phyloP scores from a whole-genome alignment of 225 moss, liverwort and hornwort genomes.

The Takakia lepidozioides region DNA sequence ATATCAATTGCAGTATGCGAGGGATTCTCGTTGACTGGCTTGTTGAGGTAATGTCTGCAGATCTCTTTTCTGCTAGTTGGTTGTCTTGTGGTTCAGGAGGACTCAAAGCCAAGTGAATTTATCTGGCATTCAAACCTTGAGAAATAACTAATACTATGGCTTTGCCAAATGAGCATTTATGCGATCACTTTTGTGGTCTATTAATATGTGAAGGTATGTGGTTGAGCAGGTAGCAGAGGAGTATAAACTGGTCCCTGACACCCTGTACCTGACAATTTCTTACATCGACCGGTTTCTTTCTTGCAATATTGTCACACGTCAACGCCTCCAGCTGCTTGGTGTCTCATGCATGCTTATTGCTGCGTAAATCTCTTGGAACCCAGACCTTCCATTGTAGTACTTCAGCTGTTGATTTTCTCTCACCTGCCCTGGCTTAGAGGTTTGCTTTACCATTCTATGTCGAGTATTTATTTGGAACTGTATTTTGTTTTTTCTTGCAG shows the following conservation, averaged over 20 bases:
- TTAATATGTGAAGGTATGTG: too few species aligned
- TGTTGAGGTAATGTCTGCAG: conserved; percentile 86
- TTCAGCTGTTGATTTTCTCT: not conserved
- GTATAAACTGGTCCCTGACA: conserved; percentile 84
- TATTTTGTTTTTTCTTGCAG: conserved; percentile 13
- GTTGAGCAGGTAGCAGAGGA: conserved; percentile 72
- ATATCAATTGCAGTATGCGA: conserved; percentile 84
- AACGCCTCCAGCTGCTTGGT: conserved; percentile 84
- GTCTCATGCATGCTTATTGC: conserved; percentile 99
- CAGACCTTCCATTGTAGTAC: not conserved
- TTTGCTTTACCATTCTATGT: too few species aligned
- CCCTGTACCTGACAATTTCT: conserved; percentile 77
- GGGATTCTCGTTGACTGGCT: conserved; percentile 98
- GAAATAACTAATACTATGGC: too few species aligned
- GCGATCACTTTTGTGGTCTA: too few species aligned
- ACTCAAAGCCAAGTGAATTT: not conserved
- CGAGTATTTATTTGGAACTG: too few species aligned
- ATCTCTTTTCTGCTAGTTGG: too few species aligned
- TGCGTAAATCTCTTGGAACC: conserved; percentile 31
- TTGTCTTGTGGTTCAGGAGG: too few species aligned
- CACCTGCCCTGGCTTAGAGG: not conserved
- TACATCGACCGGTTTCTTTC: conserved; percentile 99
- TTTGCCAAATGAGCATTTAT: too few species aligned
- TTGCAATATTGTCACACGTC: conserved; percentile 61
- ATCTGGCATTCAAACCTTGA: not conserved